These are phyloP conservation scores for Nakazawaea holstii DNA, from an alignment of 805 yeast species.

Conservation along the genomic window DNA sequence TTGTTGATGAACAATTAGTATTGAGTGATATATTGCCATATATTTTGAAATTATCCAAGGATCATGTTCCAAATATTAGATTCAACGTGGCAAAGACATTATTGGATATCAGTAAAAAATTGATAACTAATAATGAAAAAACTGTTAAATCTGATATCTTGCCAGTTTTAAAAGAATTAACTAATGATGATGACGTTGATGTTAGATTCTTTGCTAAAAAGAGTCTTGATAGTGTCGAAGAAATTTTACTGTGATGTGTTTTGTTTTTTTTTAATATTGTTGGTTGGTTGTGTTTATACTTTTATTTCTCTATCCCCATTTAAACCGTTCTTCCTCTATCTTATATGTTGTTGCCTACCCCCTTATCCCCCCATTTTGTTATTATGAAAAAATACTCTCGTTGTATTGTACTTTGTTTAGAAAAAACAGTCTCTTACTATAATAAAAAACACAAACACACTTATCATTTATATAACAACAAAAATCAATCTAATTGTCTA, in stretches of 20 bases:
- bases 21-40: conserved; percentile 73
- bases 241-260: conserved; percentile 1
- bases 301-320: background rate
- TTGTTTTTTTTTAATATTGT: background rate
- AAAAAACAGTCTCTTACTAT: background rate
- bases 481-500: conserved; percentile 13
- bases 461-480: background rate
- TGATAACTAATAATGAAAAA: conserved; percentile 27
- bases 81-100: conserved; percentile 91
- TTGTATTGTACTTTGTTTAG: background rate
- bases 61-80: conserved; percentile 90
- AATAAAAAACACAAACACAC: background rate
- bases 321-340: no score
- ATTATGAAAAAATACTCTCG: no score
- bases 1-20: conserved; percentile 52
- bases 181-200: conserved; percentile 76
- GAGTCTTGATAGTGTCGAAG: conserved; percentile 40
- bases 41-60: conserved; percentile 62
- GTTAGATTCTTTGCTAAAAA: conserved; percentile 80
- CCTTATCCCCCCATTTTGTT: no score
- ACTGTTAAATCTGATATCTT: conserved; percentile 47
- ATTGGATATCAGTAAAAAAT: conserved; percentile 50
- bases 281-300: background rate
- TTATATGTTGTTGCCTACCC: no score
- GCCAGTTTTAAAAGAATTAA: conserved; percentile 60